Evolutionary conservation across 345 rosid species (phyloP).

Genomic region (Turnera subulata): DNA sequence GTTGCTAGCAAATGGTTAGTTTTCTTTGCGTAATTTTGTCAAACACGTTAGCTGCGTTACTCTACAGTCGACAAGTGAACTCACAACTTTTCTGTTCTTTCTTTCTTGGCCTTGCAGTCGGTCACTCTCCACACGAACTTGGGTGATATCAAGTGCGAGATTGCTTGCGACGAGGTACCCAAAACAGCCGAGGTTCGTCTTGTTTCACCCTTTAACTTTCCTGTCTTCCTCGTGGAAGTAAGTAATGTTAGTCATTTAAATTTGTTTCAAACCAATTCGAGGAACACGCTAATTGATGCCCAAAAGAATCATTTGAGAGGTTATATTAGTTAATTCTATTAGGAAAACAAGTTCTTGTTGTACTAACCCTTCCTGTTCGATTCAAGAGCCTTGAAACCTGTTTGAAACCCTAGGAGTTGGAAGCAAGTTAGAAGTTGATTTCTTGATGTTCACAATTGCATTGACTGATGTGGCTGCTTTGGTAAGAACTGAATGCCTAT

Average conservation of each 20-base stretch:
- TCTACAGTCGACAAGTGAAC: neutral
- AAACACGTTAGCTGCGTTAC: neutral
- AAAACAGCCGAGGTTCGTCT: conserved; percentile 78
- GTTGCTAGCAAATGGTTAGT: conserved; percentile 3
- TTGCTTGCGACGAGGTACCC: conserved; percentile 90
- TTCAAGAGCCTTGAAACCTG: no score
- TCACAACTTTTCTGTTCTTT: neutral
- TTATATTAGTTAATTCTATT: no score
- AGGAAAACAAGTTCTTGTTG: no score
- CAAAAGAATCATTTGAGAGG: no score
- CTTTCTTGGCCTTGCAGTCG: conserved; percentile 43
- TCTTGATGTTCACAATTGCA: no score
- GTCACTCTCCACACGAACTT: conserved; percentile 97
- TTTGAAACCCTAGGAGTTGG: no score
- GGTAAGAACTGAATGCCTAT: neutral
- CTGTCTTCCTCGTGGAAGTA: no score
- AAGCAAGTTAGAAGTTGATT: no score
- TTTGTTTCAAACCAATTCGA: no score
- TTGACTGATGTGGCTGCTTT: neutral
- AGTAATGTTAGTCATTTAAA: no score
- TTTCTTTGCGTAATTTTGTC: conserved; percentile 2
- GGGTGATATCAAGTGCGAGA: conserved; percentile 96
- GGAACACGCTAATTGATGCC: no score
- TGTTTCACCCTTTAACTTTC: neutral
- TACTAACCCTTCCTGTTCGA: no score